phyloP scores from a whole-genome alignment of 2,329 filamentous ascomycete species.

The Trichoderma gracile region DNA sequence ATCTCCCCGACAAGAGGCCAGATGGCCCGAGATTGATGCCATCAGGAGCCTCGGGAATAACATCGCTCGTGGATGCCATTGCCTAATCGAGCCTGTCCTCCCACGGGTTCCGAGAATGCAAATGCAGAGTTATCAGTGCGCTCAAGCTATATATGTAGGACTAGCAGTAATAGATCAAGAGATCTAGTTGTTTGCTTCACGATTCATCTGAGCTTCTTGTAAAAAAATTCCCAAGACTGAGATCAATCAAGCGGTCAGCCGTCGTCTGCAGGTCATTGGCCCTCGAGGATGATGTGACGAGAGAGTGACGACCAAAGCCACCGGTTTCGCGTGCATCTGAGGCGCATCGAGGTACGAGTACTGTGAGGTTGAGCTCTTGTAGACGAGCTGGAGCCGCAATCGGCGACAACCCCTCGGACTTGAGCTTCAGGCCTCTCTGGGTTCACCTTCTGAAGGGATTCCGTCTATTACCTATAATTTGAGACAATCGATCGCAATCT shows the following conservation, averaged over 20 bases:
- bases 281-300: neutral
- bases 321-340: neutral
- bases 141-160: neutral
- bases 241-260: neutral
- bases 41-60: slow-evolving; percentile 4
- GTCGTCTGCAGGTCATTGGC: neutral
- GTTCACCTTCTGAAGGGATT: no score
- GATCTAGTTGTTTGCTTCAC: neutral
- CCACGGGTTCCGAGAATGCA: neutral
- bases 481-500: neutral
- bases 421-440: neutral
- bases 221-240: neutral
- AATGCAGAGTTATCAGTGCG: neutral
- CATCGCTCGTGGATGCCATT: neutral
- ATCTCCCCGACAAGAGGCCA: slow-evolving; percentile 24
- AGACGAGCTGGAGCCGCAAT: neutral
- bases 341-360: neutral
- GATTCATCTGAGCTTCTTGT: neutral
- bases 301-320: neutral
- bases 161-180: neutral
- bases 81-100: neutral
- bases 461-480: neutral
- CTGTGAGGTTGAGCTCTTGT: no score
- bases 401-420: neutral
- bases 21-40: slow-evolving; percentile 6